Conservation (phyloP, 768 basidiomycete genomes). For the Lactarius sp. region DNA sequence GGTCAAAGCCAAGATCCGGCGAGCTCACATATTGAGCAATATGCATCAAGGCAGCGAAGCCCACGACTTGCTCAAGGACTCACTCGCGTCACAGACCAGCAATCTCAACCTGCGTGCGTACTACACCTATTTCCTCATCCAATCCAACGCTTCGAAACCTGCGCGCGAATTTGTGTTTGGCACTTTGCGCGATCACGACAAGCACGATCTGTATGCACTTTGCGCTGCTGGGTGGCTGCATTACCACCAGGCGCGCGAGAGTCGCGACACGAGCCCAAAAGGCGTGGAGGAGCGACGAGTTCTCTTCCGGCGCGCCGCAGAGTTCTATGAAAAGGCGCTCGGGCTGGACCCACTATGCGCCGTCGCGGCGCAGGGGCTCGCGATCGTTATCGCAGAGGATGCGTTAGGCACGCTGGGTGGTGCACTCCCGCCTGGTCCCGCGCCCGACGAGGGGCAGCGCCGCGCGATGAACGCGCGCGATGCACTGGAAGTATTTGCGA, state of each 20-base stretch:
- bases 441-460: conserved; percentile 57
- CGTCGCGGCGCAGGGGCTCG: conserved; percentile 91
- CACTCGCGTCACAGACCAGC: conserved; percentile 66
- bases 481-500: conserved; percentile 83
- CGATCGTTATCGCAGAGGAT: conserved; percentile 92
- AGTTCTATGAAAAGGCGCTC: conserved; percentile 91
- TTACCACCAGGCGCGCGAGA: conserved; percentile 84
- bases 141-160: conserved; percentile 59
- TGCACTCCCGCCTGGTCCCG: conserved; percentile 41
- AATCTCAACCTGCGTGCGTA: conserved; percentile 88
- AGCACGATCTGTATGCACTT: conserved; percentile 85
- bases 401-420: conserved; percentile 67
- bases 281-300: conserved; percentile 66
- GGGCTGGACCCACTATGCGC: conserved; percentile 80
- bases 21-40: conserved; percentile 71
- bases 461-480: conserved; percentile 74
- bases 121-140: conserved; percentile 90
- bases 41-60: conserved; percentile 74
- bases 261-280: conserved; percentile 53
- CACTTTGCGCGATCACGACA: conserved; percentile 81
- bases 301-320: conserved; percentile 76
- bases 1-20: conserved; percentile 80
- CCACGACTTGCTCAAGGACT: conserved; percentile 86
- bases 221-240: conserved; percentile 85
- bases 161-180: conserved; percentile 89